Percentiles rank a stretch among this genome's conserved stretches.
Evolutionary conservation across 106 monocot genomes (phyloP).

Genomic region (Vanilla planifolia): DNA sequence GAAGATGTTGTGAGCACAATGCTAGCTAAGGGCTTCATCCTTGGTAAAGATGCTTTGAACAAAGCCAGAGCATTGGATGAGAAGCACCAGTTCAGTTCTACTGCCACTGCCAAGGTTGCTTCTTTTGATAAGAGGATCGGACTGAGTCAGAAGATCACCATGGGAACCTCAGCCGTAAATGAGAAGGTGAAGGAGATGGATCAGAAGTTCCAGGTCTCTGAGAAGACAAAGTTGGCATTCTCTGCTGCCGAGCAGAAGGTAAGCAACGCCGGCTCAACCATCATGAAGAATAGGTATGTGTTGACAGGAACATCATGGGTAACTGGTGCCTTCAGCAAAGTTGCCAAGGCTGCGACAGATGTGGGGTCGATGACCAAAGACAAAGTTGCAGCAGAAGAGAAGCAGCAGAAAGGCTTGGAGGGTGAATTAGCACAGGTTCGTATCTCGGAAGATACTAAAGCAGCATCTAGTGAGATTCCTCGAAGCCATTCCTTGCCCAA

Average conservation of each 20-base stretch:
- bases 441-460: conserved; percentile 16
- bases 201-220: conserved; percentile 79
- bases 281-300: conserved; percentile 77
- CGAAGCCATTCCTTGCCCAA: conserved; percentile 42
- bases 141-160: conserved; percentile 58
- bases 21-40: conserved; percentile 83
- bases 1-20: conserved; percentile 73
- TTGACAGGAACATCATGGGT: conserved; percentile 70
- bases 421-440: conserved; percentile 25
- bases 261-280: conserved; percentile 67
- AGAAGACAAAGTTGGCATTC: conserved; percentile 72
- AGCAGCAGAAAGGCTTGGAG: conserved; percentile 3
- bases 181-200: conserved; percentile 90
- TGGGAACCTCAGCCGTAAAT: conserved; percentile 60
- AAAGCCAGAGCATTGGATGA: conserved; percentile 84
- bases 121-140: conserved; percentile 70
- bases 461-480: conserved; percentile 18
- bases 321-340: conserved; percentile 64
- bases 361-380: conserved; percentile 63
- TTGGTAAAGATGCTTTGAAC: conserved; percentile 67
- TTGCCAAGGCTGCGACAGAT: conserved; percentile 48
- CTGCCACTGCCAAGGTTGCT: conserved; percentile 63
- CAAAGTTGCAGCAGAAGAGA: conserved; percentile 41
- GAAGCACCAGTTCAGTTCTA: conserved; percentile 76
- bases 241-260: conserved; percentile 80